Evolutionary conservation across 2,329 filamentous ascomycete genomes (phyloP), one percentile per base, ranked within the genome.

Genomic region (Zelopaecilomyces penicillatus): DNA sequence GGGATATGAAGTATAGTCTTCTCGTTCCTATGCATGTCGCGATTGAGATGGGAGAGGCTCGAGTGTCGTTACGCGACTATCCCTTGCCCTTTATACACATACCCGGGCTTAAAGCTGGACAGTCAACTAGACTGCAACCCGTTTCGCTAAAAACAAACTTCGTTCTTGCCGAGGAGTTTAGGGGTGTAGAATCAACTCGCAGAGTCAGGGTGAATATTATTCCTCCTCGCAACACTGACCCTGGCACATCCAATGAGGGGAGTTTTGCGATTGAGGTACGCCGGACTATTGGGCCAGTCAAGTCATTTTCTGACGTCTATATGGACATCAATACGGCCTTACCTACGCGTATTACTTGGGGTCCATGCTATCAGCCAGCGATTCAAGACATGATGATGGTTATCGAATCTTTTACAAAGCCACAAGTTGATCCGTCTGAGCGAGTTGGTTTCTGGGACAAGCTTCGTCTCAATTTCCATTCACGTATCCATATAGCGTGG

Each of bases 381-480:
- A 91, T 98, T 40, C 93, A 98, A 63, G 94, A 98, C 59, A 95
- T 97, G 85, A 98, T 98, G 93, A 96, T 97, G 78, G 90, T 90
- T 28, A 86, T 98, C 49, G 93, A 98, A 65, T 91, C 87, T 3
- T 97, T 98, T 62, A 96, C 91, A 1, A 98, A 98, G 61, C 88
- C 91, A 6, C 90, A 91, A 51, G 74, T 96, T 29, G 94, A 98
- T 62, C 85, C 87, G 1, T 97, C 93, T 0, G 94, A 98, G 52
- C 78, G 85, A 45, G 88, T 95, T 39, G 93, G 93, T 3, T 98
- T 98, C 69, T 98, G 93, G 93, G 93, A 98, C 67, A 98, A 98
- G 72, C 90, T 98, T 42, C 78, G 93, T 44, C 75, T 98, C 33
- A 90, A 84, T 56, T 95, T 96, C 63, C 93, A 98, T 64, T 97